Conservation (phyloP, 768 basidiomycete species). For the Leccinum rimulosum region DNA sequence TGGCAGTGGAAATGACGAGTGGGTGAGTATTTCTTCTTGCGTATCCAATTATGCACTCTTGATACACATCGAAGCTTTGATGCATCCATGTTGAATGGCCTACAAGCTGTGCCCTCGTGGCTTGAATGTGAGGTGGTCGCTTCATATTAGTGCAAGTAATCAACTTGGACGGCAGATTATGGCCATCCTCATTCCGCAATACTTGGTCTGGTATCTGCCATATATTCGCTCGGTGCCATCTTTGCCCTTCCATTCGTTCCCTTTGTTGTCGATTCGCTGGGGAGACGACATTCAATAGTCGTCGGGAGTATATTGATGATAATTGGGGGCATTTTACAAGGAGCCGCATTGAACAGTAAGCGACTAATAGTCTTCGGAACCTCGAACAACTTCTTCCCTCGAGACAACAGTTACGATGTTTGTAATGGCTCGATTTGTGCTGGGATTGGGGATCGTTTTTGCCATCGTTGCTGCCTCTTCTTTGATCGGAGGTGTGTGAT, state of each 20-base stretch:
- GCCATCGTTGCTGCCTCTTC: constrained; percentile 21
- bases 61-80: constrained; percentile 7
- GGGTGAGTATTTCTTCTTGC: constrained; percentile 1
- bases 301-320: constrained; percentile 5
- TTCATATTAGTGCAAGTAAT: neutral
- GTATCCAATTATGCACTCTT: neutral
- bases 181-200: constrained; percentile 49
- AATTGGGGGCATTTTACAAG: constrained; percentile 16
- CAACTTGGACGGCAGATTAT: constrained; percentile 39
- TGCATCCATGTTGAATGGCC: constrained; percentile 60
- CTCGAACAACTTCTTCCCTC: neutral
- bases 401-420: constrained; percentile 13
- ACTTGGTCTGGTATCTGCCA: constrained; percentile 54
- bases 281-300: constrained; percentile 16
- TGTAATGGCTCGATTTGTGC: constrained; percentile 15
- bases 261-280: constrained; percentile 9
- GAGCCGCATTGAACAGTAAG: constrained; percentile 15
- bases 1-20: constrained; percentile 15
- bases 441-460: constrained; percentile 14
- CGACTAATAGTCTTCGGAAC: neutral
- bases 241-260: constrained; percentile 43
- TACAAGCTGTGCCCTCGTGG: constrained; percentile 60
- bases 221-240: constrained; percentile 59
- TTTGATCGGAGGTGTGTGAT: constrained; percentile 18
- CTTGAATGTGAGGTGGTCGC: constrained; percentile 40